Evolutionary conservation across 2,329 filamentous ascomycete genomes (phyloP).

Genomic region (Cladophialophora chaetospira): DNA sequence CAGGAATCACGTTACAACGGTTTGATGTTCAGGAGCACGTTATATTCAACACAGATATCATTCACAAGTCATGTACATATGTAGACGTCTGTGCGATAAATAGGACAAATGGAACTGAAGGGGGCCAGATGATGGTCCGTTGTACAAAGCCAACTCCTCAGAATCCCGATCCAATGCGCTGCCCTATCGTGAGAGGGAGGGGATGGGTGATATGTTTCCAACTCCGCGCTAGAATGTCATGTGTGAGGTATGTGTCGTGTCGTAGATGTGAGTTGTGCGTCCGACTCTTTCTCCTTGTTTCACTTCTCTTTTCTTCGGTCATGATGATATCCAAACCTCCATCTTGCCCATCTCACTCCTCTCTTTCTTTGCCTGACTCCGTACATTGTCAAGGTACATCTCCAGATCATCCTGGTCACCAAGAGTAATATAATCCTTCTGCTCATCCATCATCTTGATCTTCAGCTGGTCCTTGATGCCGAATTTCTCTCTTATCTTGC

Average conservation of each 20-base stretch:
- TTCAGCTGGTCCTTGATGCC: constrained; percentile 62
- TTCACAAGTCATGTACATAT: neutral
- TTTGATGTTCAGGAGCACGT: neutral
- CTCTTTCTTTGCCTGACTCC: constrained; percentile 69
- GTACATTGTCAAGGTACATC: constrained; percentile 74
- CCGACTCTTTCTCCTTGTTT: neutral
- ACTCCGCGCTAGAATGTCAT: constrained; percentile 10
- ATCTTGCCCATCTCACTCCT: constrained; percentile 84
- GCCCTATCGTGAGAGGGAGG: neutral
- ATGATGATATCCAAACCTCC: constrained; percentile 68
- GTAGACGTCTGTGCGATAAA: neutral
- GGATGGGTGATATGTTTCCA: constrained; percentile 9
- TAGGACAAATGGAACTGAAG: constrained; percentile 1
- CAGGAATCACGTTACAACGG: too few relatives aligned
- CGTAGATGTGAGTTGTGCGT: neutral
- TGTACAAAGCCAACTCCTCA: neutral
- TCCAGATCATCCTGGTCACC: constrained; percentile 95
- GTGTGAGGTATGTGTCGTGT: neutral
- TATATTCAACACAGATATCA: neutral
- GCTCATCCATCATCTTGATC: constrained; percentile 85
- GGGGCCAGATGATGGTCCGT: neutral
- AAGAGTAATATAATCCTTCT: constrained; percentile 96
- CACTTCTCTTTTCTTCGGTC: neutral
- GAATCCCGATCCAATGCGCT: neutral
- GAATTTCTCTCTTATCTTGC: constrained; percentile 84